Conservation (phyloP, 495 filamentous ascomycete species). For the Xylaria castorea region DNA sequence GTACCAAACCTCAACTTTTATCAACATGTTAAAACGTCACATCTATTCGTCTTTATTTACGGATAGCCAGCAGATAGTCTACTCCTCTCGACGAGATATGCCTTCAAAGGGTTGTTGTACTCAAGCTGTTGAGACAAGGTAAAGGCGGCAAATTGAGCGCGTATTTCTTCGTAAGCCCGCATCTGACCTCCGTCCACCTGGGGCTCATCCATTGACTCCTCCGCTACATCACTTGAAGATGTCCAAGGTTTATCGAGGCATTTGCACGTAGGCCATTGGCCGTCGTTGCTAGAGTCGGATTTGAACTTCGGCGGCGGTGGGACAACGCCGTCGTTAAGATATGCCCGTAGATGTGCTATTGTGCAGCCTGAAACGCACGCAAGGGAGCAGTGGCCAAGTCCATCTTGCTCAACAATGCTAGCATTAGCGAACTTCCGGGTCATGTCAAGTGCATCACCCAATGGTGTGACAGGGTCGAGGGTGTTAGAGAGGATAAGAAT, state of each 20-base stretch:
- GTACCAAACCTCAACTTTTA: background rate
- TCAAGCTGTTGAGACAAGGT: slow-evolving; percentile 24
- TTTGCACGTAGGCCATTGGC: slow-evolving; percentile 49
- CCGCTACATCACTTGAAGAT: slow-evolving; percentile 15
- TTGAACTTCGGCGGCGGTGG: slow-evolving; percentile 46
- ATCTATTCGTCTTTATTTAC: background rate
- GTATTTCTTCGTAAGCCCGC: slow-evolving; percentile 18
- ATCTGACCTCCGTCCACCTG: slow-evolving; percentile 1
- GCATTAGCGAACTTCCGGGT: slow-evolving; percentile 53
- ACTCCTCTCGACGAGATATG: slow-evolving; percentile 20
- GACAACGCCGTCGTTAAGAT: slow-evolving; percentile 48
- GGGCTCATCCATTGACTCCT: background rate
- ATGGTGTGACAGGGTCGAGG: slow-evolving; percentile 66
- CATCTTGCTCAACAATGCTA: slow-evolving; percentile 53
- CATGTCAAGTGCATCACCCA: slow-evolving; percentile 59
- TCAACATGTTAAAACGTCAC: background rate
- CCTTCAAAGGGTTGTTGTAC: slow-evolving; percentile 18
- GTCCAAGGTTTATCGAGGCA: slow-evolving; percentile 47
- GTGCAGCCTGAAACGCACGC: slow-evolving; percentile 49
- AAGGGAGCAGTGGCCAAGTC: slow-evolving; percentile 53
- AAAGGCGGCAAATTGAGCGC: slow-evolving; percentile 13
- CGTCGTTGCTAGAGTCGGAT: slow-evolving; percentile 34
- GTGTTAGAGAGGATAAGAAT: slow-evolving; percentile 66
- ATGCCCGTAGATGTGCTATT: slow-evolving; percentile 45
- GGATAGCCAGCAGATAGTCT: background rate